Conservation (phyloP, 192 early-diverging fungal genomes). For the Podochytrium sp. region DNA sequence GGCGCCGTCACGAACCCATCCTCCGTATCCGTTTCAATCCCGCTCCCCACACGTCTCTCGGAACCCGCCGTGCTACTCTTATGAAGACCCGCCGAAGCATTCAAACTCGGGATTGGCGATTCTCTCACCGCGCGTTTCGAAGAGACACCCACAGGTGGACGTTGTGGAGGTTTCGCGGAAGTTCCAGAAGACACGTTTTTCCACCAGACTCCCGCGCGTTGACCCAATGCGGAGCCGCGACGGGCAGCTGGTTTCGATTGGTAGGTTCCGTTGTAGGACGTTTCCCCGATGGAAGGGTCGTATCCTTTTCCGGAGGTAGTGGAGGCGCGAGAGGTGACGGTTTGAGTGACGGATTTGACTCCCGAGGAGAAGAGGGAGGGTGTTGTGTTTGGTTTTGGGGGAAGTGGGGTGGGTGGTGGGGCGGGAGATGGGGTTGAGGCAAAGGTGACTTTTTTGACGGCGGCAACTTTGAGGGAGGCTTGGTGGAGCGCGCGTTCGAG, state of each 20-base stretch:
- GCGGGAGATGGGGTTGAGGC: not conserved
- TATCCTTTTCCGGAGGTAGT: conserved; percentile 10
- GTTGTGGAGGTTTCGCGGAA: not conserved
- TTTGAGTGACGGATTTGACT: not conserved
- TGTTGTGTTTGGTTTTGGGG: not conserved
- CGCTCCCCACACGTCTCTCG: not conserved
- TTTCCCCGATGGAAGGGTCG: not conserved
- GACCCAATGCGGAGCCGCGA: not conserved
- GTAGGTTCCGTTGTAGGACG: not conserved
- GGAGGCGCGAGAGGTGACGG: not conserved
- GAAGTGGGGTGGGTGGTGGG: not conserved
- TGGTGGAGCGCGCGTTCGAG: not conserved
- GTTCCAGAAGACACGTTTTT: not conserved
- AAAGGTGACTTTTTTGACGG: conserved; percentile 13
- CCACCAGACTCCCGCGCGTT: conserved; percentile 20
- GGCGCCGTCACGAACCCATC: conserved; percentile 16
- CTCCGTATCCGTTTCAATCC: not conserved
- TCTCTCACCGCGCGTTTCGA: not conserved
- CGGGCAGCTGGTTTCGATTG: not conserved
- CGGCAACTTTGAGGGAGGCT: conserved; percentile 9
- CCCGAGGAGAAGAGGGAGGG: not conserved
- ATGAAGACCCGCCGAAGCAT: not conserved
- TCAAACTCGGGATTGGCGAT: not conserved
- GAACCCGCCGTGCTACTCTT: not conserved
- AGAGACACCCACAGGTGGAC: conserved; percentile 1